Evolutionary conservation across 352 stramenopile species (phyloP), one percentile per base, ranked within the genome.

Genomic region (Phytophthora syringae): DNA sequence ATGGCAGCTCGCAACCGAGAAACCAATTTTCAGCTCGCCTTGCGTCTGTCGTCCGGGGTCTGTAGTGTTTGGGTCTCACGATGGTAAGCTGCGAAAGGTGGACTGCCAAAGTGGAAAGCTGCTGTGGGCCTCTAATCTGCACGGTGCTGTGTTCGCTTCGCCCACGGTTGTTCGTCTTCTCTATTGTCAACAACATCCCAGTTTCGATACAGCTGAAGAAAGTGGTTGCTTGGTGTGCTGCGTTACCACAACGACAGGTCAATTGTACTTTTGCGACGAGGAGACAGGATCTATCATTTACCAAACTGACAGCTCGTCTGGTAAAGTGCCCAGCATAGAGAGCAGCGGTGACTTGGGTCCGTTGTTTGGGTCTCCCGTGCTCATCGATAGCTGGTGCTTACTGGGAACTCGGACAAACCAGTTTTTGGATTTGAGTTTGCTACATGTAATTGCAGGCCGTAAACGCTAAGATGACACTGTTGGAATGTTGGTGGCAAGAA

Each of bases 11-110:
- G 7, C 59, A 28, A 89, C 82, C 0, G 40, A 70, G 0, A 86
- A 88, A 30, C 78, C 82, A 7, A 76, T 90, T 47, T 89, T 90
- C 53, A 86, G 77, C 53, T 86, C 79, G 2, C 82, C 79, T 16
- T 80, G 71, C 30, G 48, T 89, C 21, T 89, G 79, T 32, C 7
- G 10, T 6, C 25, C 27, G 7, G 52, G 50, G 11, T 72, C 21
- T 0, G 42, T 69, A 0, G 57, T 89, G 2, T 64, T 90, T 59
- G 79, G 82, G 2, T 90, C 79, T 42, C 80, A 90, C 27, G 82
- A 89, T 34, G 77, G 79, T 0, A 59, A 52, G 22, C 56, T 90
- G 18, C 66, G 76, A 34, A 86, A 84, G 45, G 61, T 85, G 7
- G 27, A 71, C 18, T 62, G 47, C 24, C 34, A 21, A 9, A 67